These are phyloP conservation scores for Umbelopsis sp. DNA, from an alignment of 192 early-diverging fungal species.

Conservation along the genomic window DNA sequence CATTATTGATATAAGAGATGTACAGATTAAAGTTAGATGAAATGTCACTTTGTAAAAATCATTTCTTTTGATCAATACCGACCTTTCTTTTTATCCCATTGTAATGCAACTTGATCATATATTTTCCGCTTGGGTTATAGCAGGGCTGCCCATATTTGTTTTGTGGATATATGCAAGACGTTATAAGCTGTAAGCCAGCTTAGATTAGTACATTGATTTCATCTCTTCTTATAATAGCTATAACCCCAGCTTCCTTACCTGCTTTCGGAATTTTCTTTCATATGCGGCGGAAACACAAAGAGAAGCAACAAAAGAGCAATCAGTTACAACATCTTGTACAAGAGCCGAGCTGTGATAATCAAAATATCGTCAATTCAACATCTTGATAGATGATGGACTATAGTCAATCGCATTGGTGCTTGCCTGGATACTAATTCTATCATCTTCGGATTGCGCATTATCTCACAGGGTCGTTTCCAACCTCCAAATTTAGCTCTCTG, in stretches of 20 bases:
- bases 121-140: slow-evolving; percentile 89
- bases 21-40: background rate
- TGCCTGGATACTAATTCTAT: slow-evolving; percentile 65
- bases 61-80: slow-evolving; percentile 15
- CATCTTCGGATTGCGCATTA: slow-evolving; percentile 70
- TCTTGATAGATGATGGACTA: background rate
- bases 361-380: background rate
- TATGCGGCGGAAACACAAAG: slow-evolving; percentile 84
- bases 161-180: slow-evolving; percentile 87
- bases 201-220: no score
- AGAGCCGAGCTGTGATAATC: slow-evolving; percentile 53
- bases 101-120: slow-evolving; percentile 81
- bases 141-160: slow-evolving; percentile 66
- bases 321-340: slow-evolving; percentile 87
- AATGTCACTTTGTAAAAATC: background rate
- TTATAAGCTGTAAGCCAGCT: slow-evolving; percentile 62
- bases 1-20: background rate
- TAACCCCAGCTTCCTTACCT: slow-evolving; percentile 42
- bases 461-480: slow-evolving; percentile 82
- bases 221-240: no score
- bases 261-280: slow-evolving; percentile 71
- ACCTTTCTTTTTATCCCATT: slow-evolving; percentile 88
- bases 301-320: slow-evolving; percentile 95
- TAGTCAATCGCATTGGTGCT: background rate
- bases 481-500: slow-evolving; percentile 73